These are phyloP conservation scores for Pseudozyma thailandica DNA, from an alignment of 1,284 basidiomycete genomes.

Conservation along the genomic window DNA sequence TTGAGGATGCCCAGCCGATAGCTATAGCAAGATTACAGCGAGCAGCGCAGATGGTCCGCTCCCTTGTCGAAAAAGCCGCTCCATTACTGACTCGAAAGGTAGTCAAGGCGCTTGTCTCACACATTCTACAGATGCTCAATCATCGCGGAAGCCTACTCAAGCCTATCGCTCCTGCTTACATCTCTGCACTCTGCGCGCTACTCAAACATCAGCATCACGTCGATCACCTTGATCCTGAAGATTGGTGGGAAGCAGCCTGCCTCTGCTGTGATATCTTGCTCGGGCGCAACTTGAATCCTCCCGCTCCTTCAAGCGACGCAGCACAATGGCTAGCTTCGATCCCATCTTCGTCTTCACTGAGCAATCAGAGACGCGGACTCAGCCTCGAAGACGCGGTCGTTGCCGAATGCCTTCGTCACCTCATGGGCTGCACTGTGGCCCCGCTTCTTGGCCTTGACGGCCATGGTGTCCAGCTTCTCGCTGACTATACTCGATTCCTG, in stretches of 20 bases:
- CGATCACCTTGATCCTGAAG: constrained; percentile 76
- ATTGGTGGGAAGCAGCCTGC: constrained; percentile 78
- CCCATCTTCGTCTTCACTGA: not conserved
- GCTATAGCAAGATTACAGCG: constrained; percentile 75
- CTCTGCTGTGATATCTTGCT: constrained; percentile 73
- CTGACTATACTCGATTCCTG: constrained; percentile 48
- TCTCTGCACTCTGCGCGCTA: constrained; percentile 78
- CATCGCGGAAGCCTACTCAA: constrained; percentile 73
- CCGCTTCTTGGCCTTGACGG: constrained; percentile 32
- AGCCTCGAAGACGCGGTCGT: constrained; percentile 51
- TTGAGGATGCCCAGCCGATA: constrained; percentile 68
- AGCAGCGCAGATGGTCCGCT: constrained; percentile 76
- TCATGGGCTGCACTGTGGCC: constrained; percentile 38
- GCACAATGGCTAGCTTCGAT: constrained; percentile 19
- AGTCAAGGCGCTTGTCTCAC: constrained; percentile 74
- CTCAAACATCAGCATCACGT: constrained; percentile 79
- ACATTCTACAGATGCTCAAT: constrained; percentile 77
- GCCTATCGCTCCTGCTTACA: constrained; percentile 80
- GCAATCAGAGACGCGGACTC: constrained; percentile 16
- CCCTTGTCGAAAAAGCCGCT: constrained; percentile 75
- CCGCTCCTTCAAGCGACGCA: not conserved
- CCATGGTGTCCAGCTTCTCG: constrained; percentile 39
- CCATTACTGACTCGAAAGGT: constrained; percentile 73
- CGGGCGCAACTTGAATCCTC: constrained; percentile 26
- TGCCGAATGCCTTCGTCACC: constrained; percentile 44